Evolutionary conservation across 495 filamentous ascomycete species (phyloP), one percentile per base, ranked within the genome.

Genomic region (Elasticomyces elasticus): DNA sequence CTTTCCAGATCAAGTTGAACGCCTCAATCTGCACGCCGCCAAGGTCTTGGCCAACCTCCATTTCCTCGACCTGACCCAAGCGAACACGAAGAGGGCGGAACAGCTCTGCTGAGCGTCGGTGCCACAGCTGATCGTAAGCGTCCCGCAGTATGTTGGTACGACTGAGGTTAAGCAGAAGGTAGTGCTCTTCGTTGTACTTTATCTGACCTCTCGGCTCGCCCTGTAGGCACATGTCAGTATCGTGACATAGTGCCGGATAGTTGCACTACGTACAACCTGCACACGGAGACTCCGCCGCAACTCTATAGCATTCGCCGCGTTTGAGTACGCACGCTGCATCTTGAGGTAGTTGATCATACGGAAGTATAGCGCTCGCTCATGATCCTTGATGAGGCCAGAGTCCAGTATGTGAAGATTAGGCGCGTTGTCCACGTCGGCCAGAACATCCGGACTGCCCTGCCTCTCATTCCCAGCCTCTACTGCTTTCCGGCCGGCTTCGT

Each of bases 1-100:
- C 83, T 5, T 74, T 79, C 59, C 94, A 79, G 48, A 85, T 80
- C 33, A 95, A 62, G 28, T 86, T 80, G 71, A 98, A 96, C 69
- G 95, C 97, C 54, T 98, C 92, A 64, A 91, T 89, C 56, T 94
- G 88, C 3, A 97, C 88, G 46, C 92, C 92, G 50, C 92, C 92
- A 52, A 89, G 86, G 69, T 98, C 92, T 19, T 91, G 75, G 1
- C 92, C 92, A 62, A 94, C 84, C 69, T 96, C 92, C 15, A 89
- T 87, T 54, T 76, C 76, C 20, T 81, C 76, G 64, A 85, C 17
- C 28, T 62, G 83, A 4, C 87, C 87, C 59, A 97, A 80, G 41
- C 85, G 81, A 26, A 98, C 85, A 56, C 94, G 95, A 25, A 98
- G 71, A 0, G 92, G 92, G 27, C 84, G 78, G 68, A 89, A 73